Evolutionary conservation across 169 alveolate species (phyloP).

Genomic region (Cytauxzoon felis): DNA sequence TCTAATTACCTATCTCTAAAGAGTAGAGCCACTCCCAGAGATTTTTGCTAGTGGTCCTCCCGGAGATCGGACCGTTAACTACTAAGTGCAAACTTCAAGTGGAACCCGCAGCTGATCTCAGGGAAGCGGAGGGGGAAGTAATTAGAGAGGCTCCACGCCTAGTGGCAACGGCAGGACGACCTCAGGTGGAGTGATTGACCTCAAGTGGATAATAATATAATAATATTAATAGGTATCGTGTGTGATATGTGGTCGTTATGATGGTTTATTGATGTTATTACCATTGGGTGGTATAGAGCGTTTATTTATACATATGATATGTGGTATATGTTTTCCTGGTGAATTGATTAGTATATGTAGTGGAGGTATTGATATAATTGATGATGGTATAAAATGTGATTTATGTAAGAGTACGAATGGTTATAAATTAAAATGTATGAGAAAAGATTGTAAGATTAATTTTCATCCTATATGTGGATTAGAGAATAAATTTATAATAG

Average conservation of each 20-base stretch:
- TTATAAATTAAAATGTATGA: constrained; percentile 26
- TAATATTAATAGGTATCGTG: too few species aligned
- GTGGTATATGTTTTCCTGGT: constrained; percentile 42
- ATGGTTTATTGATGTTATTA: constrained; percentile 18
- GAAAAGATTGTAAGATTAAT: constrained; percentile 11
- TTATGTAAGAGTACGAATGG: constrained; percentile 23
- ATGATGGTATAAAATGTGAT: constrained; percentile 1
- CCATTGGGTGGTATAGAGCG: background rate
- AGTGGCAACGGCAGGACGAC: too few species aligned
- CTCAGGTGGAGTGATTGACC: too few species aligned
- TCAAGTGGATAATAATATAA: too few species aligned
- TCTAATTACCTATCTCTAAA: too few species aligned
- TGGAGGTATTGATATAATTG: background rate
- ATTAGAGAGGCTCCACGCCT: too few species aligned
- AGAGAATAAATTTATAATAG: constrained; percentile 19
- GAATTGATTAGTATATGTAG: background rate
- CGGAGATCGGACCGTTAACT: too few species aligned
- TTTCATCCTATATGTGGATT: constrained; percentile 54
- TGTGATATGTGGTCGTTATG: constrained; percentile 2
- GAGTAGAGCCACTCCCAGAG: too few species aligned
- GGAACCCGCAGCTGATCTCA: too few species aligned
- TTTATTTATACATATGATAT: constrained; percentile 14
- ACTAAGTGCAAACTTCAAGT: too few species aligned
- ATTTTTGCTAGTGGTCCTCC: too few species aligned
- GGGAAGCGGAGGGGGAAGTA: too few species aligned